Evolutionary conservation across 768 basidiomycete genomes (phyloP).

Genomic region (Leccinellum rugosiceps): DNA sequence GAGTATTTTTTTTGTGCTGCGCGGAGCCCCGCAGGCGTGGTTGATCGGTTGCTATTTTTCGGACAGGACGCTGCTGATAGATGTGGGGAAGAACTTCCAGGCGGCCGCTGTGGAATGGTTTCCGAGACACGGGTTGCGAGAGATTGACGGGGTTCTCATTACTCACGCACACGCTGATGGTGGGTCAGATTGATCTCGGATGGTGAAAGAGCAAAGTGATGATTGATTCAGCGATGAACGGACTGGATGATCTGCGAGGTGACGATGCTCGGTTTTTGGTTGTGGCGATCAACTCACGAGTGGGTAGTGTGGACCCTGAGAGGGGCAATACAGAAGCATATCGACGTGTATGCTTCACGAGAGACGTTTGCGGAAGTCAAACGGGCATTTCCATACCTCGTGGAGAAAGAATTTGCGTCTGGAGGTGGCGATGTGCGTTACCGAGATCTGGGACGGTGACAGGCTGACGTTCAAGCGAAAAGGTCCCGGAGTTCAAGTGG

Average conservation of each 20-base stretch:
- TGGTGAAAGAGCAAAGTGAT: background rate
- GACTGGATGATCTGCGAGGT: conserved; percentile 87
- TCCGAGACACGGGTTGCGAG: conserved; percentile 70
- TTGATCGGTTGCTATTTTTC: background rate
- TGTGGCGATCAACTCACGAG: conserved; percentile 3
- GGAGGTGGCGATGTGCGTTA: conserved; percentile 69
- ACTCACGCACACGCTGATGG: conserved; percentile 89
- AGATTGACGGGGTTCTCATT: conserved; percentile 72
- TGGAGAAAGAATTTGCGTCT: conserved; percentile 71
- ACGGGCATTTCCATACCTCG: conserved; percentile 78
- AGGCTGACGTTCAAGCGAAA: conserved; percentile 5
- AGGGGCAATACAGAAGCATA: conserved; percentile 60
- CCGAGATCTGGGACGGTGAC: background rate
- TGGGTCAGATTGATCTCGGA: conserved; percentile 17
- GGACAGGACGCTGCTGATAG: conserved; percentile 71
- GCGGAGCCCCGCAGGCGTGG: background rate
- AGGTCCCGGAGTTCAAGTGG: conserved; percentile 85
- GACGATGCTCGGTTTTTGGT: background rate
- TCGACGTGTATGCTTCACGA: conserved; percentile 71
- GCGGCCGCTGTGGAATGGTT: conserved; percentile 52
- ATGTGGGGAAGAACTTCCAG: conserved; percentile 84
- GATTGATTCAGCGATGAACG: conserved; percentile 68
- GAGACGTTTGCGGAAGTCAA: conserved; percentile 65
- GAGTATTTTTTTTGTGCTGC: conserved; percentile 22
- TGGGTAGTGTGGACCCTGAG: conserved; percentile 68